Evolutionary conservation across 2,329 filamentous ascomycete genomes (phyloP), one percentile per base, ranked within the genome.

Genomic region (Calonectria multiphialidica): DNA sequence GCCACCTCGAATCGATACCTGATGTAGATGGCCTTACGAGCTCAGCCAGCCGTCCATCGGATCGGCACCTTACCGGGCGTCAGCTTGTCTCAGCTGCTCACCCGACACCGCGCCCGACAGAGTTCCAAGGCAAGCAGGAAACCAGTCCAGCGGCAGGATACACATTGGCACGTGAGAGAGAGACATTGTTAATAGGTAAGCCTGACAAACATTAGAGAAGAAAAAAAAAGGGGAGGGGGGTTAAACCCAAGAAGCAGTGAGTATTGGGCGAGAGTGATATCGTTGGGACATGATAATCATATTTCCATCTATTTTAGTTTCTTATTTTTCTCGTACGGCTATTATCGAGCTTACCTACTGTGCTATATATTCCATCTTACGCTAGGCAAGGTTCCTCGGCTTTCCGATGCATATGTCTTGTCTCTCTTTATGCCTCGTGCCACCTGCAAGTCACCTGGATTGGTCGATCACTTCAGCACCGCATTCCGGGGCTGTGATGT

Each of bases 381-480:
- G 35, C 53, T 37, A 59, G 53, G n/a, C 53, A 59, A 59, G 13
- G 13, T 16, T 18, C 21, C n/a, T 28, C 33, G 21, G 35, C 33
- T 59, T 59, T 59, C 15, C 53, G n/a, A 40, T 59, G 53, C 53
- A 40, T 59, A 59, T 40, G 53, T 59, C 53, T 59, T 28, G 53
- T 23, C 35, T 16, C 33, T 35, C 15, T 9, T 23, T 37, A 59
- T 59, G 53, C 53, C 57, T 45, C 57, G 40, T 45, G 57, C 57
- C 57, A 42, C 16, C 37, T 62, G 23, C 40, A 30, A 30, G 37
- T 45, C 40, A 45, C 37, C 16, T 21, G 40, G 40, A 40, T 21
- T 62, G 28, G 57, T 12, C 57, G 25, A 62, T 62, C 57, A 45
- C 25, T 13, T 45, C 37, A 42, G 28, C 57, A 28, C 40, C n/a